Base-by-base conservation (phyloP, 805 yeast species). In the Suhomyces faveliae region DNA sequence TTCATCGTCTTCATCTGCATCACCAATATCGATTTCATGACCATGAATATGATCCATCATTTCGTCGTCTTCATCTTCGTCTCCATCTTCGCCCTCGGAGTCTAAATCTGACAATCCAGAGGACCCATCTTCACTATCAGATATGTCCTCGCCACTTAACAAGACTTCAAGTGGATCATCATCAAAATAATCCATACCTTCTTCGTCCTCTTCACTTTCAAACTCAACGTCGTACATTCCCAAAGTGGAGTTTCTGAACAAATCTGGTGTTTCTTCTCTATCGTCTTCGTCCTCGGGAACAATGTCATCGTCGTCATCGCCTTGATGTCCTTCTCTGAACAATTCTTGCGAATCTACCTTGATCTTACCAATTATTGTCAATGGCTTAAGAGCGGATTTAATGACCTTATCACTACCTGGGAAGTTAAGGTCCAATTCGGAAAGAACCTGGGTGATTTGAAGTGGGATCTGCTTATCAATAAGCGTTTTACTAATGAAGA, bases 211-310 rank as follows among this genome's bases (percentile, higher is more conserved):
- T 27, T 83, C 86, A 39, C 80, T 79, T 52, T 81, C 85, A 29
- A 79, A 77, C 44, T 85, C 94, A 35, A 87, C 84, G 57, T 92
- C 97, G 62, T 86, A 92, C 95, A 92, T 91, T 1, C 97, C 97
- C 35, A 92, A 73, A 0, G 97, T 88, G 0, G 97, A 91, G 61
- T 94, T 91, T 35, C 85, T 74, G 65, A 92, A 83, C 59, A 91
- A 71, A 62, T 91, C 91, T 0, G 96, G 90, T 0, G 90, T 80
- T 45, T 89, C 92, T 45, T 86, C 95, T 24, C 76, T 61, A 23
- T 73, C 69, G 30, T 84, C 89, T n/a, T 81, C 87, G 7, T 63
- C 68, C 29, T 54, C 61, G 7, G 63, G 64, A 6, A 61, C 60
- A 5, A 63, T 58, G 11, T 62, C 70, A 10, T 66, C 73, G 19